A percentile compares a stretch with the other conserved stretches of the same genome.
Conservation (phyloP, 306 rosid species). For the Casuarina glauca region DNA sequence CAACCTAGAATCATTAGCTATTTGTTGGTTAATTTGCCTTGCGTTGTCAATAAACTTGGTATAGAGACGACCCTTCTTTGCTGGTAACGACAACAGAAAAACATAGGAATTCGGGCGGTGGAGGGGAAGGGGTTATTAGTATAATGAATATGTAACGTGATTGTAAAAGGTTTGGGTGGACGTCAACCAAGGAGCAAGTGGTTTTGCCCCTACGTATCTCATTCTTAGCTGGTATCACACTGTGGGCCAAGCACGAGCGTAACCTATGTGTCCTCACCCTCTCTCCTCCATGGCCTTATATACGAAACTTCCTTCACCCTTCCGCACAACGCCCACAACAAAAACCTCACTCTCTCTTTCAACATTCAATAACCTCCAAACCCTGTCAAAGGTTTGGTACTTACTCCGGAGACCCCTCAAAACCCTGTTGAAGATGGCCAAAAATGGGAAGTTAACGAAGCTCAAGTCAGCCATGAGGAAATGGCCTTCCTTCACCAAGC, state of each 20-base stretch:
- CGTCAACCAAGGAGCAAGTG: constrained; percentile 43
- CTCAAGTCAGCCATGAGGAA: constrained; percentile 81
- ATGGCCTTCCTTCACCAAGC: constrained; percentile 75
- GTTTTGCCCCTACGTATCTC: constrained; percentile 44
- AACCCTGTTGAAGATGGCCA: constrained; percentile 60
- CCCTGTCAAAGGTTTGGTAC: constrained; percentile 26
- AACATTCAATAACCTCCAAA: not conserved
- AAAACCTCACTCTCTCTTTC: not conserved
- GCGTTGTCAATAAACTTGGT: not conserved
- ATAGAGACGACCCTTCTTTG: not conserved
- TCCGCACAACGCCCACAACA: constrained; percentile 17
- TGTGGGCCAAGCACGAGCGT: constrained; percentile 67
- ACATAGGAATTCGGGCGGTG: not conserved
- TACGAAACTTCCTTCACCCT: constrained; percentile 37
- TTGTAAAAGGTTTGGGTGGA: constrained; percentile 3
- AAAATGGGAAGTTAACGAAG: constrained; percentile 71
- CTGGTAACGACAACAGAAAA: not conserved
- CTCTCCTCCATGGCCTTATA: constrained; percentile 34
- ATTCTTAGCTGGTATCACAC: constrained; percentile 71
- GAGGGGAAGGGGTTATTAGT: constrained; percentile 22
- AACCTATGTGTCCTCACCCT: constrained; percentile 5
- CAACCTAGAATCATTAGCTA: not conserved
- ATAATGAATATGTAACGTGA: constrained; percentile 9
- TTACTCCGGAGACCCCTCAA: constrained; percentile 18
- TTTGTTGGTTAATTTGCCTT: not conserved